Percentiles rank a stretch among this genome's conserved stretches.
These are phyloP conservation scores for Sinapis alba DNA, from an alignment of 441 rosid genomes.

Conservation along the genomic window DNA sequence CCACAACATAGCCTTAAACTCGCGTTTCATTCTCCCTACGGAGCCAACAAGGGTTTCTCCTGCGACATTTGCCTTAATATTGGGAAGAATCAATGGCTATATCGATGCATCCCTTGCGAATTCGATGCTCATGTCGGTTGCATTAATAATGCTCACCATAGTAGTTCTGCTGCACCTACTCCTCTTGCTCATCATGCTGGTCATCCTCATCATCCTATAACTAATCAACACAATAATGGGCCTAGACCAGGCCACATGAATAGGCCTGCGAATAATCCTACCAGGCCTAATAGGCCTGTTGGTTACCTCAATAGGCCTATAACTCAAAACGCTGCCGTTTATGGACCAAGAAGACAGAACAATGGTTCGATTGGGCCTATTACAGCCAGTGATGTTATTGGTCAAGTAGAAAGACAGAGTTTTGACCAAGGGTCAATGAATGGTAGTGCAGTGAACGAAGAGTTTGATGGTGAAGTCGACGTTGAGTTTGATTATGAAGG, in stretches of 20 bases:
- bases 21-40: constrained; percentile 51
- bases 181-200: constrained; percentile 2
- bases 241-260: not conserved
- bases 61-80: constrained; percentile 51
- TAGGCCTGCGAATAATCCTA: not conserved
- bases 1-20: constrained; percentile 48
- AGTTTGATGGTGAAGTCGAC: constrained; percentile 18
- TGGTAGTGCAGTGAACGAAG: constrained; percentile 11
- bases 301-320: not conserved
- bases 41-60: constrained; percentile 48
- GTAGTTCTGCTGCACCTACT: constrained; percentile 31
- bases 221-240: constrained; percentile 2
- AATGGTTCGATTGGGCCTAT: constrained; percentile 1
- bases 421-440: constrained; percentile 28
- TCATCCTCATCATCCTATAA: constrained; percentile 8
- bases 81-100: constrained; percentile 64
- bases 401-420: constrained; percentile 14
- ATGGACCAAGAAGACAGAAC: constrained; percentile 20
- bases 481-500: constrained; percentile 27
- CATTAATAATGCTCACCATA: constrained; percentile 11
- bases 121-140: constrained; percentile 66
- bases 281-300: not conserved
- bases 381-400: not conserved
- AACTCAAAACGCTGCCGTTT: not conserved
- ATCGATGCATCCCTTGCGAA: constrained; percentile 52